Conservation (phyloP, 768 basidiomycete genomes). For the Hortiboletus campestris region DNA sequence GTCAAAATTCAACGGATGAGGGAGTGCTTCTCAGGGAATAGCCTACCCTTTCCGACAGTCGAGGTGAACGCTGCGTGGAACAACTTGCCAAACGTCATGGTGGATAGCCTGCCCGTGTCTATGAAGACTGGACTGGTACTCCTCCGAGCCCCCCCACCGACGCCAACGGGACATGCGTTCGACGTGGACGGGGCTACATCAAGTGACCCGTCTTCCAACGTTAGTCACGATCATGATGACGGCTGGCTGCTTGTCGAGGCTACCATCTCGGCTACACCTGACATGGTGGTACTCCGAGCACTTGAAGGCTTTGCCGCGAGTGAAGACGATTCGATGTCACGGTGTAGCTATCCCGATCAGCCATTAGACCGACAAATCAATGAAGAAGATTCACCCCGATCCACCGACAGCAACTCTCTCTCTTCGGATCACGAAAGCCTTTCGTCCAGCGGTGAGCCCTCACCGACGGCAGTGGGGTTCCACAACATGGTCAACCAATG, state of each 20-base stretch:
- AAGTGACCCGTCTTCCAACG: not conserved
- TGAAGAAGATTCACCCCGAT: not conserved
- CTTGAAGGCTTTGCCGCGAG: not conserved
- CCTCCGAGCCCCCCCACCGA: constrained; percentile 21
- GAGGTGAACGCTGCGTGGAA: constrained; percentile 23
- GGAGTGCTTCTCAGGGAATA: constrained; percentile 11
- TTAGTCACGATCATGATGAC: not conserved
- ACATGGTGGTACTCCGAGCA: not conserved
- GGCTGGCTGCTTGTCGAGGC: constrained; percentile 1
- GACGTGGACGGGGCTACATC: constrained; percentile 1
- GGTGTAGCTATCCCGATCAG: not conserved
- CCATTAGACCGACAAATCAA: not conserved
- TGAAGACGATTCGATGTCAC: not conserved
- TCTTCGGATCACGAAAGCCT: constrained; percentile 14
- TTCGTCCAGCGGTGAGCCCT: not conserved
- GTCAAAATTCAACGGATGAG: constrained; percentile 16
- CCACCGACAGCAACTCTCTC: not conserved
- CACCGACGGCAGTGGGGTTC: constrained; percentile 12
- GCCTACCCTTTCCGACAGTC: constrained; percentile 18
- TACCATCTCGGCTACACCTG: not conserved
- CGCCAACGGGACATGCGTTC: constrained; percentile 9
- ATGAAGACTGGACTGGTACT: not conserved
- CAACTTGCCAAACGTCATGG: constrained; percentile 25
- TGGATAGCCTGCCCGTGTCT: constrained; percentile 7
- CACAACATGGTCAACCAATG: constrained; percentile 15